Evolutionary conservation across 768 basidiomycete genomes (phyloP).

Genomic region (Coprinopsis sp.): DNA sequence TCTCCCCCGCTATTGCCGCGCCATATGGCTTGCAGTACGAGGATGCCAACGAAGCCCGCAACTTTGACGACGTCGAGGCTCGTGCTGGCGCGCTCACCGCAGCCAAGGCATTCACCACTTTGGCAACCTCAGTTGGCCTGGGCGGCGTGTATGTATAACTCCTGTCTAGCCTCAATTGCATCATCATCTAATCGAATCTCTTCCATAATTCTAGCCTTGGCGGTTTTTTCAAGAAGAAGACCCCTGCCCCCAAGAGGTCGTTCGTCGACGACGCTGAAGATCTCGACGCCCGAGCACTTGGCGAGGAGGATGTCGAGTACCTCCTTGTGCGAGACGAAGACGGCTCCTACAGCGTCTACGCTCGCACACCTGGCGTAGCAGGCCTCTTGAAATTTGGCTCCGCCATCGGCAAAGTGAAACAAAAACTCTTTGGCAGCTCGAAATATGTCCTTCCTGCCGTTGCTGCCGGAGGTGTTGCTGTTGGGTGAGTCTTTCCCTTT

Average conservation of each 20-base stretch:
- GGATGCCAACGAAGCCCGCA: background rate
- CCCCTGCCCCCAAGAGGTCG: background rate
- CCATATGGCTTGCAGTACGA: background rate
- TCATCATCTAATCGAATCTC: background rate
- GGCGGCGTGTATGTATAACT: background rate
- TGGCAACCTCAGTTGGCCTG: background rate
- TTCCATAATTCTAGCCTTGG: background rate
- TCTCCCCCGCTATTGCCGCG: background rate
- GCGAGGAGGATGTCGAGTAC: background rate
- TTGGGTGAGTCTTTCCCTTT: slow-evolving; percentile 1
- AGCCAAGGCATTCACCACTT: background rate
- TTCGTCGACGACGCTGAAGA: background rate
- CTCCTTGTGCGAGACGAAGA: background rate
- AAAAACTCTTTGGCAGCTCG: background rate
- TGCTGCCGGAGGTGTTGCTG: background rate
- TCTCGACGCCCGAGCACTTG: background rate
- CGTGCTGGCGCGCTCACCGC: background rate
- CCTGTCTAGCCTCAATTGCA: background rate
- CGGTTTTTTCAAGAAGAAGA: background rate
- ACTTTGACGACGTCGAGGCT: background rate
- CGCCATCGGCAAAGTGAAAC: background rate
- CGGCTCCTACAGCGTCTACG: background rate
- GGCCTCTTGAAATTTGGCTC: background rate
- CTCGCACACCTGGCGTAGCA: background rate
- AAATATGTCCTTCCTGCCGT: background rate